Evolutionary conservation across 2,329 filamentous ascomycete species (phyloP).

Genomic region (Tolypocladium album): DNA sequence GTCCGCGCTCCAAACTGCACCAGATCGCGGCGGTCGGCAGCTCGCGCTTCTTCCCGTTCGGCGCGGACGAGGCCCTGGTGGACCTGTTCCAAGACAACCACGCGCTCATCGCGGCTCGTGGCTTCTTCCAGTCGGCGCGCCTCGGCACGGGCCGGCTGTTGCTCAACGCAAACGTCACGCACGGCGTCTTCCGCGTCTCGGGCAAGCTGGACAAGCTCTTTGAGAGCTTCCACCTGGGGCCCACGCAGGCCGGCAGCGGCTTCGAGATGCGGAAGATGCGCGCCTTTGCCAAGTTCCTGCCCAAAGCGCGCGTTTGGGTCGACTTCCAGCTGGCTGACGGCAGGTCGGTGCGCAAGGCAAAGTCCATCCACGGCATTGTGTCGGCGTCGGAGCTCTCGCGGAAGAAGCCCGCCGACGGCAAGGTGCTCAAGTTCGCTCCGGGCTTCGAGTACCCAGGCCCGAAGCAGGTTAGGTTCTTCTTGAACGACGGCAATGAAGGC

Average conservation of each 20-base stretch:
- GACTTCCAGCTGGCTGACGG: slow-evolving; percentile 19
- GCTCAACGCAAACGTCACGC: slow-evolving; percentile 43
- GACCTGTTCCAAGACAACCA: slow-evolving; percentile 17
- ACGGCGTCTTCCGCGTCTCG: slow-evolving; percentile 37
- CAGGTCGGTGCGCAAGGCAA: slow-evolving; percentile 17
- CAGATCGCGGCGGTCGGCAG: slow-evolving; percentile 30
- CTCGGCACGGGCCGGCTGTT: slow-evolving; percentile 42
- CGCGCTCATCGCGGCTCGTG: slow-evolving; percentile 32
- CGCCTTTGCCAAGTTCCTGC: slow-evolving; percentile 24
- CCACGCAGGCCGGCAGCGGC: slow-evolving; percentile 5
- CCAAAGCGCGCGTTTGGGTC: slow-evolving; percentile 25
- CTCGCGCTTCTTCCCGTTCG: slow-evolving; percentile 37
- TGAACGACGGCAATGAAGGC: slow-evolving; percentile 11
- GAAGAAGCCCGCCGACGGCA: slow-evolving; percentile 5
- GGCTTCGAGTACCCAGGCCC: slow-evolving; percentile 20
- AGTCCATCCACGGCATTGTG: slow-evolving; percentile 18
- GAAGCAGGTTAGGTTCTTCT: slow-evolving; percentile 19
- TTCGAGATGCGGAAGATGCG: slow-evolving; percentile 10
- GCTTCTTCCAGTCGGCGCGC: slow-evolving; percentile 45
- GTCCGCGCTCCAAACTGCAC: slow-evolving; percentile 23
- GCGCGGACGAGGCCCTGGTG: slow-evolving; percentile 13
- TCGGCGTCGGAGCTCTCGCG: slow-evolving; percentile 9
- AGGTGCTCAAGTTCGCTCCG: slow-evolving; percentile 11
- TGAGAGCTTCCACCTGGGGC: slow-evolving; percentile 8
- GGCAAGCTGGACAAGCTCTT: slow-evolving; percentile 26